These are phyloP conservation scores for Melaleuca quinquenervia DNA, from an alignment of 345 rosid species.

Conservation along the genomic window DNA sequence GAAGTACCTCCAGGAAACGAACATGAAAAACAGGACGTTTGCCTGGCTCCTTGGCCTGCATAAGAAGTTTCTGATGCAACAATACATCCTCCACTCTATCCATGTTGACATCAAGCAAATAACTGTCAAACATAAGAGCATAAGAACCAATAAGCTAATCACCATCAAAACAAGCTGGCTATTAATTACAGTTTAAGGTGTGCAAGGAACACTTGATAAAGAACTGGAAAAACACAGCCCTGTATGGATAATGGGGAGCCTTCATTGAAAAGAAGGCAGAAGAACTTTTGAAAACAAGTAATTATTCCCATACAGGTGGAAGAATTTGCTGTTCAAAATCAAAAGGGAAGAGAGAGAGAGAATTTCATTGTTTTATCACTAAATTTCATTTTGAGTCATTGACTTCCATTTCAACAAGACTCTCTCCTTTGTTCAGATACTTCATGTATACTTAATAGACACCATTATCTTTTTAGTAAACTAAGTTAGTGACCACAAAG, in stretches of 20 bases:
- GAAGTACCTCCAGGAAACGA: slow-evolving; percentile 49
- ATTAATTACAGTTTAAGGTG: not conserved
- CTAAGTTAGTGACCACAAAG: not conserved
- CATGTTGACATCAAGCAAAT: slow-evolving; percentile 57
- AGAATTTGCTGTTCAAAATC: not conserved
- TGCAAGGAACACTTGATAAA: not conserved
- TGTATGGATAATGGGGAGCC: not conserved
- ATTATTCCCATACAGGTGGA: not conserved
- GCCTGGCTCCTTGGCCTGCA: slow-evolving; percentile 46
- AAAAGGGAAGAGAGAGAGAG: not conserved
- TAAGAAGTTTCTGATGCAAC: slow-evolving; percentile 48
- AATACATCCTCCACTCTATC: slow-evolving; percentile 59
- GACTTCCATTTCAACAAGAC: not conserved
- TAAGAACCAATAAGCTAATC: not conserved
- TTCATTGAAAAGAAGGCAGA: not conserved
- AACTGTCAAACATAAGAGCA: slow-evolving; percentile 21
- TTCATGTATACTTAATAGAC: not conserved
- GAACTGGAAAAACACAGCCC: not conserved
- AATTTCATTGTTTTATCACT: not conserved
- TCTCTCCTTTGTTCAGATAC: not conserved
- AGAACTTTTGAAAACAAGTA: not conserved
- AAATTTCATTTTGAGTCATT: not conserved
- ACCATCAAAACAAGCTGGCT: not conserved
- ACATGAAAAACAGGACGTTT: slow-evolving; percentile 49
- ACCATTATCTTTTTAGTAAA: not conserved